Evolutionary conservation across 2,329 filamentous ascomycete species (phyloP).

Genomic region (Ascochyta viciae-villosae): DNA sequence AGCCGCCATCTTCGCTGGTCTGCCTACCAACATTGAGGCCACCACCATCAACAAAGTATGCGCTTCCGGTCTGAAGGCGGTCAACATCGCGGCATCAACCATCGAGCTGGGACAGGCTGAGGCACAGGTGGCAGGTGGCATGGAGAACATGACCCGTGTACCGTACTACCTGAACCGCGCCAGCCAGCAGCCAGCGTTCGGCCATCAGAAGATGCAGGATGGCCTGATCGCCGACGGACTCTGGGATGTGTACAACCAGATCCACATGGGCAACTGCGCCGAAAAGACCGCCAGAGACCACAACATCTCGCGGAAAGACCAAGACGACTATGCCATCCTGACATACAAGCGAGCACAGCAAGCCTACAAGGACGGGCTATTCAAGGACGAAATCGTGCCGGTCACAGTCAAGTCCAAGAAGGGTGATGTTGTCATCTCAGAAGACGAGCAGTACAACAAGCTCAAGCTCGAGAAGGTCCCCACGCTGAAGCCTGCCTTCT

Average conservation of each 20-base stretch:
- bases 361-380: constrained; percentile 83
- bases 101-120: constrained; percentile 91
- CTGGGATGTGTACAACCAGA: constrained; percentile 94
- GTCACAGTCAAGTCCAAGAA: constrained; percentile 87
- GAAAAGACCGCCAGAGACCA: constrained; percentile 93
- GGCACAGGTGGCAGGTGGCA: constrained; percentile 89
- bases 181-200: constrained; percentile 83
- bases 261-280: constrained; percentile 98
- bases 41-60: constrained; percentile 98
- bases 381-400: constrained; percentile 87
- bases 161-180: constrained; percentile 88
- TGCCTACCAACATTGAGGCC: constrained; percentile 81
- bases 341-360: constrained; percentile 90
- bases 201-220: constrained; percentile 86
- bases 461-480: constrained; percentile 86
- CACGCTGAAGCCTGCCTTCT: constrained; percentile 88
- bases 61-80: constrained; percentile 91
- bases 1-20: constrained; percentile 85
- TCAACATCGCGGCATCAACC: constrained; percentile 88
- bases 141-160: constrained; percentile 97
- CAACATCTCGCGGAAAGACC: constrained; percentile 79
- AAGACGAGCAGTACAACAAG: constrained; percentile 89
- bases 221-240: constrained; percentile 93
- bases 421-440: constrained; percentile 75
- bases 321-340: constrained; percentile 88